Conservation (phyloP, 2,329 filamentous ascomycete genomes). For the Epicoccum nigrum region DNA sequence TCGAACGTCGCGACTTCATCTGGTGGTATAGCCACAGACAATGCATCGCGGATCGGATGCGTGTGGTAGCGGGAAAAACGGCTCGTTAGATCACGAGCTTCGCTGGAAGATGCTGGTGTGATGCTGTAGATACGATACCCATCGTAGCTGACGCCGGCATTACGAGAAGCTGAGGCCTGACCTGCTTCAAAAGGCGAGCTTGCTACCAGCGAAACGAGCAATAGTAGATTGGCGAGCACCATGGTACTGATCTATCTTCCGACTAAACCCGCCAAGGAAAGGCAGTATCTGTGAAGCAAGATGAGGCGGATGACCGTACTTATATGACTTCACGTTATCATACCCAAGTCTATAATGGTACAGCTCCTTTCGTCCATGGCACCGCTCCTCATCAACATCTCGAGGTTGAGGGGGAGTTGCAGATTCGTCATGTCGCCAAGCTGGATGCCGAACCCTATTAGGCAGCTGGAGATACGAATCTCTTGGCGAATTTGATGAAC, state of each 20-base stretch:
- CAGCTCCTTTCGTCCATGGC: neutral
- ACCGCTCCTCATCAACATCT: neutral
- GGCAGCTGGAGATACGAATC: conserved; percentile 22
- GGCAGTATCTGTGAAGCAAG: neutral
- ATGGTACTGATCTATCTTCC: conserved; percentile 5
- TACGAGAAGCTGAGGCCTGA: conserved; percentile 1
- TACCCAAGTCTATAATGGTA: neutral
- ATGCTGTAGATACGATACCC: conserved; percentile 29
- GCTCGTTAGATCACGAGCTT: conserved; percentile 20
- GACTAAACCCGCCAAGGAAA: neutral
- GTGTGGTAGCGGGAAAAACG: conserved; percentile 29
- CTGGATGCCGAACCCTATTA: conserved; percentile 24
- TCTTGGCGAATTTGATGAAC: conserved; percentile 13
- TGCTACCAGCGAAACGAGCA: conserved; percentile 21
- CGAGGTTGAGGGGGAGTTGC: conserved; percentile 18
- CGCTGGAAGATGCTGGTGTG: conserved; percentile 21
- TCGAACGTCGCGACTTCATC: conserved; percentile 49
- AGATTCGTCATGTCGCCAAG: conserved; percentile 21
- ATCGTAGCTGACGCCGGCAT: conserved; percentile 21
- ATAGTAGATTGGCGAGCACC: conserved; percentile 15
- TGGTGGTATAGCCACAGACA: conserved; percentile 49
- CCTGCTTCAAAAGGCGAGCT: conserved; percentile 16
- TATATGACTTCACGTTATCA: neutral
- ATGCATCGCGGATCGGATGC: conserved; percentile 26
- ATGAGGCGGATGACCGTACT: neutral